Evolutionary conservation across 2,329 filamentous ascomycete species (phyloP).

Genomic region (Pestalotiopsis fici): DNA sequence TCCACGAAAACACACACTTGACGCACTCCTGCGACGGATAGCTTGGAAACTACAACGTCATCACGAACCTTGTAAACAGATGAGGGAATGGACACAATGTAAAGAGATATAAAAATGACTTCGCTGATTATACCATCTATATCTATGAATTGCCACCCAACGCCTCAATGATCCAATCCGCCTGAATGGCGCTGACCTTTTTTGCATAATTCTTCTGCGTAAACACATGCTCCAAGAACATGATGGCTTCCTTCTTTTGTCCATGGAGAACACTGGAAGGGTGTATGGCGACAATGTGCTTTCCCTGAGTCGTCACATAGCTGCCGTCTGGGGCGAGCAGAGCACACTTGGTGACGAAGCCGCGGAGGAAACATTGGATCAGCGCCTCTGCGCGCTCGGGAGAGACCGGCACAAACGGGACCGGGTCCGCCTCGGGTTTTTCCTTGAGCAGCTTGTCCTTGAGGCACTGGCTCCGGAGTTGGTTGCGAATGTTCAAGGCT

Average conservation of each 20-base stretch:
- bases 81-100: too few relatives aligned
- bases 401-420: conserved; percentile 54
- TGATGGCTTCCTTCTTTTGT: conserved; percentile 65
- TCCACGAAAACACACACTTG: too few relatives aligned
- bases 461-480: conserved; percentile 58
- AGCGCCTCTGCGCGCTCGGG: conserved; percentile 56
- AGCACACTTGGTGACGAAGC: conserved; percentile 63
- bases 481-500: conserved; percentile 62
- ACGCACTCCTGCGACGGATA: too few relatives aligned
- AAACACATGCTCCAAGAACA: conserved; percentile 69
- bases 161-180: conserved; percentile 8
- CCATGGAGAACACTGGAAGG: conserved; percentile 65
- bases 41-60: too few relatives aligned
- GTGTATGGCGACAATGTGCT: conserved; percentile 62
- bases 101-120: neutral
- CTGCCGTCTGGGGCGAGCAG: conserved; percentile 60
- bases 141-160: neutral
- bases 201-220: conserved; percentile 68
- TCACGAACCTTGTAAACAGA: too few relatives aligned
- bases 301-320: conserved; percentile 61
- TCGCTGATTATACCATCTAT: neutral
- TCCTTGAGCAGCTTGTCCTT: conserved; percentile 51
- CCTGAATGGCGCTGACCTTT: conserved; percentile 54
- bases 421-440: conserved; percentile 50
- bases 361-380: conserved; percentile 62